Conservation (phyloP, 352 stramenopile genomes). For the Phytophthora melonis region DNA sequence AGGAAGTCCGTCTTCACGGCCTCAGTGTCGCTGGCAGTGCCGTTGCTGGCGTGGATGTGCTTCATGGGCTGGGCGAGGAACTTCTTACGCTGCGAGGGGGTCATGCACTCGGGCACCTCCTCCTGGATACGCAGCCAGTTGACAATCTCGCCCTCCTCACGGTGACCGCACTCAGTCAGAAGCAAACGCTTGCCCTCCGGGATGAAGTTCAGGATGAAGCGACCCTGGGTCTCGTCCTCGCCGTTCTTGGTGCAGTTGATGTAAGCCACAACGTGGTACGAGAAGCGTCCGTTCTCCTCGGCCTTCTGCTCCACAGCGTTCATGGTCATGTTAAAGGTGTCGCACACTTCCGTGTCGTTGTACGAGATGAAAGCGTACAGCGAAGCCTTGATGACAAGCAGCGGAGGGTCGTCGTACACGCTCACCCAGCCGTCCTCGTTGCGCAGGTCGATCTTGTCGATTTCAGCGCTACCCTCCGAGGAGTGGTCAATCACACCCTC, state of each 20-base stretch:
- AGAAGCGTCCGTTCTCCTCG: constrained; percentile 69
- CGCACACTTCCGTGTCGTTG: constrained; percentile 84
- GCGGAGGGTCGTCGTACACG: constrained; percentile 82
- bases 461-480: constrained; percentile 81
- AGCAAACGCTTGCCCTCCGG: constrained; percentile 80
- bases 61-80: constrained; percentile 89
- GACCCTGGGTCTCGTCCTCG: constrained; percentile 77
- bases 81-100: constrained; percentile 74
- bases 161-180: constrained; percentile 85
- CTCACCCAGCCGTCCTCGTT: constrained; percentile 83
- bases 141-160: constrained; percentile 84
- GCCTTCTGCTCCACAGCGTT: constrained; percentile 86
- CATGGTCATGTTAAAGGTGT: constrained; percentile 90
- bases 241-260: constrained; percentile 87
- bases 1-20: constrained; percentile 76
- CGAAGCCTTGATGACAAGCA: constrained; percentile 86
- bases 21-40: constrained; percentile 48
- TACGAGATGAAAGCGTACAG: constrained; percentile 89
- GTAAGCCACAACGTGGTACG: constrained; percentile 88
- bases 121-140: constrained; percentile 90
- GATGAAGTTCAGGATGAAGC: constrained; percentile 89
- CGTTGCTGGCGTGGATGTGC: constrained; percentile 85
- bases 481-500: constrained; percentile 82
- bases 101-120: constrained; percentile 88
- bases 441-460: constrained; percentile 85